Evolutionary conservation across 768 basidiomycete species (phyloP), one percentile per base, ranked within the genome.

Genomic region (Strobilomyces dryophilus): DNA sequence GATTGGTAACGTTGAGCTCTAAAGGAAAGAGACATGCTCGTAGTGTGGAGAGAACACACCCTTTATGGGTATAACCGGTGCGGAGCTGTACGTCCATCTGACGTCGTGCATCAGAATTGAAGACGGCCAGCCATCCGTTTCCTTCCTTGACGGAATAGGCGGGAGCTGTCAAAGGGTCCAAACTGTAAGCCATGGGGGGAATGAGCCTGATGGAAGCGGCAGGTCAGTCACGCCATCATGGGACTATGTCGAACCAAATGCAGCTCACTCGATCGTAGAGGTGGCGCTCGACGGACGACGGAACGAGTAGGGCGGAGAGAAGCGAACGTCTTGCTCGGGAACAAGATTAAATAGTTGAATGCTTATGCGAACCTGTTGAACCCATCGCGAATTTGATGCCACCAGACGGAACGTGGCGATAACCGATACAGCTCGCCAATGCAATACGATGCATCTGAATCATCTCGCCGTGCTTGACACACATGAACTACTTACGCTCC

Each of bases 61-160:
- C 89, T 62, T 89, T 87, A 64, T 95, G 93, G 68, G 81, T 79
- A 42, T 93, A 74, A 32, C 83, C 87, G 65, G 92, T 88, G 42
- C 86, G 79, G 48, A 79, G 63, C n/a, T 69, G 68, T 31, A 81
- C 76, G 55, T 82, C 80, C 60, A 82, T 71, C 61, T 75, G 72
- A 60, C 78, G 76, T 11, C 56, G 66, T 17, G 72, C 73, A 47
- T 75, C 73, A 46, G 77, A 73, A 62, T 78, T 80, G 71, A 80
- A 81, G 37, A 79, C 72, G 17, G 75, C 78, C 34, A 79, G 66
- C 80, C 80, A 82, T 37, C 80, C 80, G 26, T 65, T 59, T 5
- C 79, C 79, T 57, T 81, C 78, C 64, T 80, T 73, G 55, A 73
- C 45, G 24, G 62, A 67, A 47, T 65, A 66, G 11, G 63, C 47